phyloP scores from a whole-genome alignment of 2,329 filamentous ascomycete genomes.

The Aspergillus hiratsukae region DNA sequence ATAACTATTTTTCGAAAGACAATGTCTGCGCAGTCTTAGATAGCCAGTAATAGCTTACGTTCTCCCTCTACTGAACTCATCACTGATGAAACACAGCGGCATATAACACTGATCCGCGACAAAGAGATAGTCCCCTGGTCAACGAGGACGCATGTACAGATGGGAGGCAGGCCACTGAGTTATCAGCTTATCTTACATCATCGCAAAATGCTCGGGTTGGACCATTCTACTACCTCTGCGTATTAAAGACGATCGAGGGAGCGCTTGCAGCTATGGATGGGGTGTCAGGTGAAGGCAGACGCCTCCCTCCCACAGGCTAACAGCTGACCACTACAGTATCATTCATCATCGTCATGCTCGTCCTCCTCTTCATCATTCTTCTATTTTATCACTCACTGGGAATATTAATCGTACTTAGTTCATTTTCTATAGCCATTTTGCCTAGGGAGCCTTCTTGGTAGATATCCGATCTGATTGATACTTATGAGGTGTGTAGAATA shows the following conservation, averaged over 20 bases:
- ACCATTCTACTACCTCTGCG: background rate
- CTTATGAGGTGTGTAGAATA: background rate
- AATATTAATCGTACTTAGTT: background rate
- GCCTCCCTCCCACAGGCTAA: background rate
- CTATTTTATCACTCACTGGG: constrained; percentile 8
- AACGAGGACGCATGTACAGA: background rate
- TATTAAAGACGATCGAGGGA: background rate
- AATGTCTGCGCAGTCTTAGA: background rate
- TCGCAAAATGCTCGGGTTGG: background rate
- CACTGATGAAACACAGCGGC: background rate
- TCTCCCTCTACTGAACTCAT: background rate
- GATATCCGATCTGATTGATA: too few relatives aligned
- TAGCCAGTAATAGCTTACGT: background rate
- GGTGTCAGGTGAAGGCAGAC: background rate
- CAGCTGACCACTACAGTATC: background rate
- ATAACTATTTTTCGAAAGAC: background rate
- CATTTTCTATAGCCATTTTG: background rate
- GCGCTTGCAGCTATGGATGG: background rate
- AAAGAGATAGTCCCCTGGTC: background rate
- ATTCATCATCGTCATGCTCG: background rate
- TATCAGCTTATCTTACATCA: background rate
- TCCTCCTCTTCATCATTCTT: background rate
- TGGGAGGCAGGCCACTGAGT: too few relatives aligned
- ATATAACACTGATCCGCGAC: background rate
- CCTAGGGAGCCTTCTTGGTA: background rate